Conservation (phyloP, 768 basidiomycete species). For the Lepiota subincarnata region DNA sequence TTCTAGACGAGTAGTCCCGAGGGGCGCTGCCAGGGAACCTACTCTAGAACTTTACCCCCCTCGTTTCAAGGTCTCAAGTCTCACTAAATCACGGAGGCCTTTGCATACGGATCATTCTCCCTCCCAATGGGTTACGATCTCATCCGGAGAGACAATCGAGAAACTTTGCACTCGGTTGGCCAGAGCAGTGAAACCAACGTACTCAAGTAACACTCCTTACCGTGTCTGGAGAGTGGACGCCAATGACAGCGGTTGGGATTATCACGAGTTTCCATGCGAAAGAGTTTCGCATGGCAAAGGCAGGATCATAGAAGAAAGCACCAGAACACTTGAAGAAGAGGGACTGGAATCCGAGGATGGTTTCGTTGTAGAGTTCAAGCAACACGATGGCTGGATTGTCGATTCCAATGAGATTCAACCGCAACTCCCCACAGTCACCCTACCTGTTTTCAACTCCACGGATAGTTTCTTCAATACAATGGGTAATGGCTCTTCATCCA, state of each 20-base stretch:
- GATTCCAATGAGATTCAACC: slow-evolving; percentile 25
- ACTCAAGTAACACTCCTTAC: slow-evolving; percentile 32
- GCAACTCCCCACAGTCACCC: slow-evolving; percentile 18
- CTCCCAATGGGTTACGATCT: slow-evolving; percentile 40
- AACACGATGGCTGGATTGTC: slow-evolving; percentile 54
- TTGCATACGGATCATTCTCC: slow-evolving; percentile 21
- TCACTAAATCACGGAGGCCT: slow-evolving; percentile 30
- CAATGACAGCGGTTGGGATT: slow-evolving; percentile 31
- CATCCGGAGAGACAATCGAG: slow-evolving; percentile 47
- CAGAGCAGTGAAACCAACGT: slow-evolving; percentile 26
- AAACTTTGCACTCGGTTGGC: slow-evolving; percentile 39
- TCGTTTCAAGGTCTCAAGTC: slow-evolving; percentile 50
- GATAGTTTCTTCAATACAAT: slow-evolving; percentile 55
- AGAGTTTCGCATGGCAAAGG: slow-evolving; percentile 27
- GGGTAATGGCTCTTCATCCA: slow-evolving; percentile 17
- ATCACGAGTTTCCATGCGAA: slow-evolving; percentile 28
- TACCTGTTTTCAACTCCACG: slow-evolving; percentile 50
- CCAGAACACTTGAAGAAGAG: slow-evolving; percentile 54
- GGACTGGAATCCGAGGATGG: slow-evolving; percentile 57
- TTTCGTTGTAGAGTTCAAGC: slow-evolving; percentile 75
- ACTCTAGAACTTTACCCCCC: slow-evolving; percentile 74
- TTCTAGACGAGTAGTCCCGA: slow-evolving; percentile 62
- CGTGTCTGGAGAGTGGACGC: slow-evolving; percentile 64
- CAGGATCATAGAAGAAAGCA: slow-evolving; percentile 41
- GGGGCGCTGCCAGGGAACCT: slow-evolving; percentile 46